Conservation (phyloP, 2,329 filamentous ascomycete genomes). For the Onygenales sp. region DNA sequence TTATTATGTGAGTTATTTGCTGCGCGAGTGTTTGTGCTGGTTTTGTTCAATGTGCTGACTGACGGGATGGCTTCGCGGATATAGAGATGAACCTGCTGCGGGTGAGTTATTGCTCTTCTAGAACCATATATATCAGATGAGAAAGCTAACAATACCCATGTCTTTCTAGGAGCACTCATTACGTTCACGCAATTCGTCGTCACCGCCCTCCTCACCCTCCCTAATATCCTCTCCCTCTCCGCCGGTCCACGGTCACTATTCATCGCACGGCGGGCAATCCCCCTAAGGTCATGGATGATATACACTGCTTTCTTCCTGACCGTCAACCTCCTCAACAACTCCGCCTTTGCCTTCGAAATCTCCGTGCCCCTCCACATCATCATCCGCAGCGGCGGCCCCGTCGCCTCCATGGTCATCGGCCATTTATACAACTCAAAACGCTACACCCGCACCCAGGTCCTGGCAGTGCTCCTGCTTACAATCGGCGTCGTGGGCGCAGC, state of each 20-base stretch:
- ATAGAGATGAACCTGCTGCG: constrained; percentile 70
- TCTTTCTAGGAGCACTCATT: constrained; percentile 59
- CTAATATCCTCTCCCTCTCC: constrained; percentile 61
- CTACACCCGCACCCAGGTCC: constrained; percentile 70
- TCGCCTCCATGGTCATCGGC: constrained; percentile 89
- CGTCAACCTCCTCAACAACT: constrained; percentile 95
- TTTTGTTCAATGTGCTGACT: constrained; percentile 4
- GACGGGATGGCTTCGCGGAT: constrained; percentile 14
- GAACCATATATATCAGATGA: background rate
- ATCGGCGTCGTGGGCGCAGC: constrained; percentile 79
- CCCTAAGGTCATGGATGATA: constrained; percentile 72
- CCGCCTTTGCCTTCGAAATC: constrained; percentile 94
- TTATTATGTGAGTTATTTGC: constrained; percentile 64
- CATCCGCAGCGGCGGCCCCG: constrained; percentile 84
- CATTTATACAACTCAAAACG: constrained; percentile 68
- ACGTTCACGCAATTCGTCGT: constrained; percentile 87
- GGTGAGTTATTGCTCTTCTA: constrained; percentile 43
- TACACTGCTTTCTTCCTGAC: constrained; percentile 87
- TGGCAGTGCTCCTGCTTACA: constrained; percentile 75
- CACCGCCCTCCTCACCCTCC: constrained; percentile 67
- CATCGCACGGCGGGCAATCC: constrained; percentile 67
- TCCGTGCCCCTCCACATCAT: constrained; percentile 97
- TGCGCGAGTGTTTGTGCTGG: background rate
- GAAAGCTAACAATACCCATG: background rate
- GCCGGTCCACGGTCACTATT: constrained; percentile 56